Percentiles rank a stretch among this genome's conserved stretches.
phyloP scores from a whole-genome alignment of 2,329 filamentous ascomycete species.

The Paecilomyces niveus region DNA sequence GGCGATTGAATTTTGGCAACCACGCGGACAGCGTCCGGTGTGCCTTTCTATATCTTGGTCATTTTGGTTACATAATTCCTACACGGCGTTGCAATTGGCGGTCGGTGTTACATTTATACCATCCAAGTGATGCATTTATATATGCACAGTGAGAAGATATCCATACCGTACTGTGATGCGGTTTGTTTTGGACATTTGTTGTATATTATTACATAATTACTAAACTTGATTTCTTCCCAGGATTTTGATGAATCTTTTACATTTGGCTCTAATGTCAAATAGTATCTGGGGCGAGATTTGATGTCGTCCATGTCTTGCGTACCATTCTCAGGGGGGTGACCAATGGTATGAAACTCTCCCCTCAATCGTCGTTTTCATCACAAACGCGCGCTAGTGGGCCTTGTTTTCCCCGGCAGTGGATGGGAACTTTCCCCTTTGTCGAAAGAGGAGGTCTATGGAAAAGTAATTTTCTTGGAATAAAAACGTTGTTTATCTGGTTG shows the following conservation, averaged over 20 bases:
- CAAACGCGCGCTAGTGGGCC: not conserved
- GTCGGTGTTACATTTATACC: not conserved
- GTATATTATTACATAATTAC: constrained; percentile 1
- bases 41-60: constrained; percentile 1
- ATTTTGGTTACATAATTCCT: not conserved
- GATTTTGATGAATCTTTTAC: not conserved
- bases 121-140: not conserved
- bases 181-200: not conserved
- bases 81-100: not conserved
- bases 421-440: not conserved
- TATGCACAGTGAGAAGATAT: constrained; percentile 1
- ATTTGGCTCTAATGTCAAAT: not conserved
- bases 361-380: not conserved
- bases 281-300: not conserved
- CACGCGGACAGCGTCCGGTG: constrained; percentile 7
- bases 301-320: not conserved
- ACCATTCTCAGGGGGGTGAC: not conserved
- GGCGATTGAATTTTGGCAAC: constrained; percentile 2
- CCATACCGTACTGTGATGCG: not conserved
- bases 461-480: not conserved
- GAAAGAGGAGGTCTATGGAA: not conserved
- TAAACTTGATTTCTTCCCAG: not conserved
- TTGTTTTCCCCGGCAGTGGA: not conserved
- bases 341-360: not conserved
- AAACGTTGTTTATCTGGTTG: not conserved